Evolutionary conservation across 192 early-diverging fungal species (phyloP), one percentile per base, ranked within the genome.

Genomic region (Spizellomyces sp.): DNA sequence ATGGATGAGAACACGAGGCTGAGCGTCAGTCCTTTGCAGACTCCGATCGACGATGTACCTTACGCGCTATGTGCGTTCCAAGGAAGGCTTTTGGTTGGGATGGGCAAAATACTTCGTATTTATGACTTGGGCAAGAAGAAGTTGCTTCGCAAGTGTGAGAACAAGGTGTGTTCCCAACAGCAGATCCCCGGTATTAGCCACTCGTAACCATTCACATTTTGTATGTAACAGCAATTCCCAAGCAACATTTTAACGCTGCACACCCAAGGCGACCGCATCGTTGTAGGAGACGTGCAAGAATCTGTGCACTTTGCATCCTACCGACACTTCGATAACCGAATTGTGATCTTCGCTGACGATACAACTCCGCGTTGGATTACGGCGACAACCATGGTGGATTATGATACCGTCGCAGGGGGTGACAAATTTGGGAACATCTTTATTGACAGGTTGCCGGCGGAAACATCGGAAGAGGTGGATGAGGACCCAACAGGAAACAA

Each of bases 391-490:
- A 90, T 96, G 86, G 76, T 95, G 44, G 95, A 98, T 80, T 96
- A 95, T 71, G 92, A 97, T 71, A 98, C 98, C 6, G 86, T 96
- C 6, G 92, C 87, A 6, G 91, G 88, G 15, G 96, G 92, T 17
- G 98, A 99, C 86, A 95, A 96, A 78, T 99, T 99, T 89, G 98
- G 98, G 44, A 96, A 96, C 68, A 79, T 99, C 21, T 90, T 90
- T 62, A 88, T 93, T 9, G 70, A 89, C 60, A 86, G 98, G 21
- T 75, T 94, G 66, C 86, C 93, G 3, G 64, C 81, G 22, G 79
- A 85, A 7, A 83, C 88, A 0, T 84, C 84, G 21, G 79, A 89
- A 58, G 88, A 91, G 62, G 78, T 98, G 52, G 95, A 96, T 59
- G 90, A 94, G 41, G 96, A 97, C 73, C 89, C 92, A 6, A 90